Base-by-base conservation (phyloP, 495 filamentous ascomycete species). In the Talaromyces wortmannii region DNA sequence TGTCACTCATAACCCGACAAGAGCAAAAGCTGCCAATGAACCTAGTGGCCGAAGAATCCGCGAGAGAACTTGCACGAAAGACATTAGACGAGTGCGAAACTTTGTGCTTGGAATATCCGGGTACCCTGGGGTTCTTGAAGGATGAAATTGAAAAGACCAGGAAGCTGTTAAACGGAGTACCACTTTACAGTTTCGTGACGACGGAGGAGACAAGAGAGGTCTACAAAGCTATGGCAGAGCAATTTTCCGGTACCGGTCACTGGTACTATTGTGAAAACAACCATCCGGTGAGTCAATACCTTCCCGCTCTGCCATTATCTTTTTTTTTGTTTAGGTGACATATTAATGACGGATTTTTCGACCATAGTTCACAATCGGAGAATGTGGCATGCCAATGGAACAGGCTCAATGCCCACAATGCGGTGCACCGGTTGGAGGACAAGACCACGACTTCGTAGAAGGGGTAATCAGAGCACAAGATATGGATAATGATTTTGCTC, bases 351-450 rank as follows among this genome's bases (percentile, higher is more conserved):
- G 23, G 23, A 23, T 23, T 23, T 4, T 23, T 23, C 23, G 16
- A 23, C 45, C 6, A 6, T 32, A 62, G 61, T 89, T 89, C 59
- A 82, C 84, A 0, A 62, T 89, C 13, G 86, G 86, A 1, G 79
- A 90, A 57, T 91, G 86, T 61, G 87, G 86, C 13, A 81, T 83
- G 76, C 81, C 85, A 0, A 87, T 86, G 78, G 57, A 88, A 64
- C 50, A 56, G 44, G 76, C 83, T 1, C 60, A 62, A 18, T 91
- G 87, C 53, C 85, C 87, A 2, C 74, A 89, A 55, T 91, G 86
- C 61, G 75, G 71, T 4, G 74, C 70, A 3, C 55, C 67, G 1
- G 76, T 89, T 45, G 87, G 85, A 42, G 87, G 87, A 0, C 33
- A 59, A 32, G 10, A 83, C 56, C 84, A 90, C 73, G 46, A 30